Conservation (phyloP, 164 flowering plant species). For the Piper betle region DNA sequence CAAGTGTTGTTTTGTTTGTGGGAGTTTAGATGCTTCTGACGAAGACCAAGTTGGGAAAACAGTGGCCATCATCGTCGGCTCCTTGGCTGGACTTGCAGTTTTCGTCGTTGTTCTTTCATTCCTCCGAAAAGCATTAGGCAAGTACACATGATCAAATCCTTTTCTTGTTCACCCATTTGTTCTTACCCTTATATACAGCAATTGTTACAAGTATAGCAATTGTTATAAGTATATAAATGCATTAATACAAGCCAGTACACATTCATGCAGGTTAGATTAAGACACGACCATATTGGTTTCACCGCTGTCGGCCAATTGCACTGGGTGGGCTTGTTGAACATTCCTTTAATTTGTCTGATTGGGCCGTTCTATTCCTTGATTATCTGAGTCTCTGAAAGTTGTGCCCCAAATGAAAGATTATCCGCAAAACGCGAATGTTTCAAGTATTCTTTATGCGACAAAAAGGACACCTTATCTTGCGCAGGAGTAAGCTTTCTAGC, state of each 20-base stretch:
- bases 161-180: no score
- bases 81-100: conserved; percentile 53
- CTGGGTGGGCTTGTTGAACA: not conserved
- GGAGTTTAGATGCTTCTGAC: conserved; percentile 31
- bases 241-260: not conserved
- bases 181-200: not conserved
- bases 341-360: not conserved
- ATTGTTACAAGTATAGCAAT: no score
- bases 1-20: conserved; percentile 2
- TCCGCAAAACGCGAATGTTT: not conserved
- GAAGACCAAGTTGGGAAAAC: conserved; percentile 68
- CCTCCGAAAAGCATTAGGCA: conserved; percentile 38
- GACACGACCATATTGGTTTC: not conserved
- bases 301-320: not conserved
- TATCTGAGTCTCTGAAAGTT: not conserved
- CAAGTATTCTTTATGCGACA: not conserved
- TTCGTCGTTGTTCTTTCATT: conserved; percentile 70
- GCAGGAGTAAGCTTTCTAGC: not conserved
- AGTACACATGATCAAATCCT: no score
- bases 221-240: no score
- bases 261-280: not conserved
- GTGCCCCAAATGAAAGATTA: not conserved
- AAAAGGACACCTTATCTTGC: not conserved
- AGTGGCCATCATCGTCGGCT: conserved; percentile 76
- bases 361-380: no score